Conservation (phyloP, 768 basidiomycete species). For the Sutorius australiensis region DNA sequence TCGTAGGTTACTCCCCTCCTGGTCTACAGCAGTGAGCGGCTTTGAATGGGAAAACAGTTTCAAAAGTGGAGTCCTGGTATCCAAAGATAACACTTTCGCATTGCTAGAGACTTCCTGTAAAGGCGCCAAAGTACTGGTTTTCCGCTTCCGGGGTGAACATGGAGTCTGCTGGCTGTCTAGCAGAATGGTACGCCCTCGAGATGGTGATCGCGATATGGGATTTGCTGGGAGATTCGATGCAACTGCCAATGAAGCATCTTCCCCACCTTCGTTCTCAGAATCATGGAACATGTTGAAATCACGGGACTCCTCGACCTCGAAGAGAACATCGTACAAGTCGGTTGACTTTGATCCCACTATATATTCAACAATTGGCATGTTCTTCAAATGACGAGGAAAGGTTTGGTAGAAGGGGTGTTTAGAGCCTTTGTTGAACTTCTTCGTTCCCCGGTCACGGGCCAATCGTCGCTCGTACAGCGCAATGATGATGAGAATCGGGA, state of each 20-base stretch:
- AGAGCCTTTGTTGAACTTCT: constrained; percentile 49
- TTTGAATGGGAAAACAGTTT: constrained; percentile 26
- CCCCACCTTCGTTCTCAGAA: constrained; percentile 40
- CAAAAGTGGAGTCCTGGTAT: constrained; percentile 26
- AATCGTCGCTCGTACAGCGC: constrained; percentile 76
- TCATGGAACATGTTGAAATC: constrained; percentile 50
- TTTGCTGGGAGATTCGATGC: constrained; percentile 8
- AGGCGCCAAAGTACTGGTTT: constrained; percentile 25
- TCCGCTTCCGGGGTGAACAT: constrained; percentile 19
- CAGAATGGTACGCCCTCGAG: background rate
- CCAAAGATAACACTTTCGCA: constrained; percentile 28
- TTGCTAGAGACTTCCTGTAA: constrained; percentile 29
- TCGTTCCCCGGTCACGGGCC: constrained; percentile 44
- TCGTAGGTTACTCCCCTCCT: constrained; percentile 43
- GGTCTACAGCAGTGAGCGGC: constrained; percentile 24
- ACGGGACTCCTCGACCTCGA: constrained; percentile 57
- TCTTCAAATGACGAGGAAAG: constrained; percentile 68
- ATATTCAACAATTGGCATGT: constrained; percentile 71
- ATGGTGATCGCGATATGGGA: constrained; percentile 9
- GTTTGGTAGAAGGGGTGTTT: constrained; percentile 57
- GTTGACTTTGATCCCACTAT: constrained; percentile 66
- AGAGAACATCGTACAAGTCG: constrained; percentile 74
- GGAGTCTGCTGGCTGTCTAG: constrained; percentile 10
- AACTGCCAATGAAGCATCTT: constrained; percentile 6
- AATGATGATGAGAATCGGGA: constrained; percentile 75